Evolutionary conservation across 495 filamentous ascomycete genomes (phyloP).

Genomic region (Sphaerosporella brunnea): DNA sequence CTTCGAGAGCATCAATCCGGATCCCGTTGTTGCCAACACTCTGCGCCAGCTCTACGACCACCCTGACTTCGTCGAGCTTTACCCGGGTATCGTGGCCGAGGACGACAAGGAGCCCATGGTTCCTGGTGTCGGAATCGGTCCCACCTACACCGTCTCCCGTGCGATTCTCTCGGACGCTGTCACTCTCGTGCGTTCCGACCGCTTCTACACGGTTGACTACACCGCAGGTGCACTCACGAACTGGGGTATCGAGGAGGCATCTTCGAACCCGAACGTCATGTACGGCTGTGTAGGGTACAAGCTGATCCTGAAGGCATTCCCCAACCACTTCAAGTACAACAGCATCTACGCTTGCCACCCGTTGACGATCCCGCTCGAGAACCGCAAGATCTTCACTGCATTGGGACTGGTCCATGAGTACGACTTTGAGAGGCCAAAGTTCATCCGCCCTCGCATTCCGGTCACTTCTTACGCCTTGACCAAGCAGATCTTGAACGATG

Average conservation of each 20-base stretch:
- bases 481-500: constrained; percentile 43
- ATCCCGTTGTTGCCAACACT: constrained; percentile 52
- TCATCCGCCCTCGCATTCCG: constrained; percentile 34
- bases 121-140: constrained; percentile 65
- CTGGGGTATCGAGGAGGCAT: constrained; percentile 56
- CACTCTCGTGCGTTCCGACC: constrained; percentile 66
- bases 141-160: constrained; percentile 66
- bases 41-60: constrained; percentile 61
- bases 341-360: constrained; percentile 81
- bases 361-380: constrained; percentile 62
- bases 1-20: constrained; percentile 72
- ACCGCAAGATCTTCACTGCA: constrained; percentile 50
- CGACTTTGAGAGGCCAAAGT: constrained; percentile 46
- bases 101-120: constrained; percentile 54
- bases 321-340: constrained; percentile 57
- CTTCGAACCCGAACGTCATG: constrained; percentile 53
- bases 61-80: constrained; percentile 65
- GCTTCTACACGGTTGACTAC: constrained; percentile 61
- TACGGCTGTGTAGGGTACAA: constrained; percentile 79
- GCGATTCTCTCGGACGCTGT: constrained; percentile 76
- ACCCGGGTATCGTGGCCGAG: constrained; percentile 68
- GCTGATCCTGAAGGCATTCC: constrained; percentile 61
- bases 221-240: constrained; percentile 40
- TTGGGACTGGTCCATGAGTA: constrained; percentile 56
- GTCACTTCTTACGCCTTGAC: constrained; percentile 44